phyloP scores from a whole-genome alignment of 345 rosid genomes.

The Rhizophora mangle region DNA sequence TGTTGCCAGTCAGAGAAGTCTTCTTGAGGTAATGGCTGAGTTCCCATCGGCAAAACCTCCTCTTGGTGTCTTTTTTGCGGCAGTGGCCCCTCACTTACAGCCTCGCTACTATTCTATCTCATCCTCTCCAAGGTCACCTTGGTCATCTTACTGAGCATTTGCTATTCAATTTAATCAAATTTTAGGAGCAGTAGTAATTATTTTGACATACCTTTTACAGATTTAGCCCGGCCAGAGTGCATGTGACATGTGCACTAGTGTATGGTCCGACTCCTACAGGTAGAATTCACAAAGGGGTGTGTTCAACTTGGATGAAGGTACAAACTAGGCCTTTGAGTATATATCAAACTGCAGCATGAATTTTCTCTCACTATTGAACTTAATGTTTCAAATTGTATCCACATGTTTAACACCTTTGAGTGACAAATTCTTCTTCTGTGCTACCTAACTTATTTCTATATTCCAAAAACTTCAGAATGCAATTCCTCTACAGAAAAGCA shows the following conservation, averaged over 20 bases:
- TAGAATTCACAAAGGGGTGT: slow-evolving; percentile 33
- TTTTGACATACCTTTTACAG: slow-evolving; percentile 16
- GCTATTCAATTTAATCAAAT: not conserved
- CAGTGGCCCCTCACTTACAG: slow-evolving; percentile 31
- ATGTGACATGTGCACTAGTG: slow-evolving; percentile 33
- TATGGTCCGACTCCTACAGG: slow-evolving; percentile 28
- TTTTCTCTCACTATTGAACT: not conserved
- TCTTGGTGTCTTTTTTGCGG: slow-evolving; percentile 32
- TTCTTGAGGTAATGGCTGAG: slow-evolving; percentile 35
- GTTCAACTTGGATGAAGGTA: slow-evolving; percentile 40
- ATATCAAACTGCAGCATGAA: not conserved
- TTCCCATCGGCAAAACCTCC: slow-evolving; percentile 35
- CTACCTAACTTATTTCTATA: not conserved
- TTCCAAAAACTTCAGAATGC: slow-evolving; percentile 12
- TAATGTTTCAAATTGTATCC: not conserved
- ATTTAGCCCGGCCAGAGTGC: slow-evolving; percentile 25
- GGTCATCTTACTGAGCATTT: not conserved
- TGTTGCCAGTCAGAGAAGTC: slow-evolving; percentile 35
- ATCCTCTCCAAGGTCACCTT: slow-evolving; percentile 30
- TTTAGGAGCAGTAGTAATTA: not conserved
- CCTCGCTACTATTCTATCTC: slow-evolving; percentile 36
- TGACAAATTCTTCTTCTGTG: not conserved
- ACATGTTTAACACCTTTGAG: not conserved
- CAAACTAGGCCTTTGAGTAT: not conserved
- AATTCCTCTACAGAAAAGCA: slow-evolving; percentile 27